A percentile compares a stretch with the other conserved stretches of the same genome.
Conservation (phyloP, 2,329 filamentous ascomycete genomes). For the Penicillium hesseltinei region DNA sequence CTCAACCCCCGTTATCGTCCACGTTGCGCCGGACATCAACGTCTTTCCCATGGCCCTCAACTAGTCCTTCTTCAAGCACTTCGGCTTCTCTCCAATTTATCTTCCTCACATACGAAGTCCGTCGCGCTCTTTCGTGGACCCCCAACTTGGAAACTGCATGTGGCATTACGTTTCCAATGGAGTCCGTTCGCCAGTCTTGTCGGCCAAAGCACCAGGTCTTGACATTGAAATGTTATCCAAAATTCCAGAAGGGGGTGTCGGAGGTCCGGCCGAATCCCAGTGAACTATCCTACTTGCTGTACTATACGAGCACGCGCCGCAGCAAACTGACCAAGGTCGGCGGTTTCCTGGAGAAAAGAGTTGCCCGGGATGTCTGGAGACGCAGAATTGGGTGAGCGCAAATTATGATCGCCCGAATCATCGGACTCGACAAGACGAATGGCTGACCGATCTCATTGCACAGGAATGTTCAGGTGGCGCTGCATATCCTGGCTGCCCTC, state of each 20-base stretch:
- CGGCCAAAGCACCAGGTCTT: slow-evolving; percentile 97
- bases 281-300: slow-evolving; percentile 94
- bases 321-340: slow-evolving; percentile 97
- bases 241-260: slow-evolving; percentile 83
- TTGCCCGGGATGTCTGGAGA: slow-evolving; percentile 85
- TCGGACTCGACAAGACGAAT: neutral
- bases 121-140: slow-evolving; percentile 7
- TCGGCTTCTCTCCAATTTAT: neutral
- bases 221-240: slow-evolving; percentile 93
- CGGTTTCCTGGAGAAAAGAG: slow-evolving; percentile 91
- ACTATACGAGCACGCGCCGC: slow-evolving; percentile 90
- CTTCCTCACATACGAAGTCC: neutral
- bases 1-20: slow-evolving; percentile 27
- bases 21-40: slow-evolving; percentile 12
- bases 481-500: slow-evolving; percentile 85
- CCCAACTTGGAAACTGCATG: slow-evolving; percentile 5
- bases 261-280: slow-evolving; percentile 95
- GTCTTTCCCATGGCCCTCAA: slow-evolving; percentile 16
- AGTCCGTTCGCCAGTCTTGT: slow-evolving; percentile 59
- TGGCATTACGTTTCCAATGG: slow-evolving; percentile 42
- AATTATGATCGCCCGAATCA: neutral
- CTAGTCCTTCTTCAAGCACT: neutral
- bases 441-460: slow-evolving; percentile 9
- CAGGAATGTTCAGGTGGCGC: slow-evolving; percentile 89
- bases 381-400: slow-evolving; percentile 75